Evolutionary conservation across 805 yeast species (phyloP), one percentile per base, ranked within the genome.

Genomic region (Yamadazyma sp.): DNA sequence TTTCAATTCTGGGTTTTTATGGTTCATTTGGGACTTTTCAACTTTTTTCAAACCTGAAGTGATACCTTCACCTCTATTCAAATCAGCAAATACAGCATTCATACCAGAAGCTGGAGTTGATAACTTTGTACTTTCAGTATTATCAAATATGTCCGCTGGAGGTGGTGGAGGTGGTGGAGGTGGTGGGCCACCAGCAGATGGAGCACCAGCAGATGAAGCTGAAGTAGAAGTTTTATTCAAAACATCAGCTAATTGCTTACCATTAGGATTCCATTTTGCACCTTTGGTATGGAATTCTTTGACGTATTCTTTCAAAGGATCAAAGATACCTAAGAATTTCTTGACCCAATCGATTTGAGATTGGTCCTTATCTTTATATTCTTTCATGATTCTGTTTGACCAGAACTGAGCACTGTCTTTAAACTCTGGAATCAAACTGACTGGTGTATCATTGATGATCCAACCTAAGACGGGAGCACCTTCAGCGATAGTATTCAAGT

Each of bases 391-490:
- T 49, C 95, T 77, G 63, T 93, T 89, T 8, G 95, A 76, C 88
- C 97, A 93, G 63, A 93, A 93, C 57, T 83, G 91, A 23, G 96
- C 85, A 14, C 94, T 78, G 53, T 93, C 98, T 55, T 82, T 85
- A 62, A 80, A 85, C 45, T 89, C 96, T 3, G 83, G 76, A 38
- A 93, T 74, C 45, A 71, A 75, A 0, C 86, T 76, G 11, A 83
- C 76, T 1, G 97, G 96, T 4, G 86, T 78, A 3, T 72, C 76
- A 5, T 76, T 75, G 13, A 86, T 78, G 43, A 91, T 75, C 99
- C 99, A 93, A 16, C 95, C 95, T 35, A 89, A 69, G 5, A 85
- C 86, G 8, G 96, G 88, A 7, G 84, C 77, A 32, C 96, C 97
- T 55, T 93, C 98, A 17, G 88, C 76, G 27, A 93, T 72, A 2